Evolutionary conservation across 2,329 filamentous ascomycete species (phyloP).

Genomic region (Aspergillus transmontanensis): DNA sequence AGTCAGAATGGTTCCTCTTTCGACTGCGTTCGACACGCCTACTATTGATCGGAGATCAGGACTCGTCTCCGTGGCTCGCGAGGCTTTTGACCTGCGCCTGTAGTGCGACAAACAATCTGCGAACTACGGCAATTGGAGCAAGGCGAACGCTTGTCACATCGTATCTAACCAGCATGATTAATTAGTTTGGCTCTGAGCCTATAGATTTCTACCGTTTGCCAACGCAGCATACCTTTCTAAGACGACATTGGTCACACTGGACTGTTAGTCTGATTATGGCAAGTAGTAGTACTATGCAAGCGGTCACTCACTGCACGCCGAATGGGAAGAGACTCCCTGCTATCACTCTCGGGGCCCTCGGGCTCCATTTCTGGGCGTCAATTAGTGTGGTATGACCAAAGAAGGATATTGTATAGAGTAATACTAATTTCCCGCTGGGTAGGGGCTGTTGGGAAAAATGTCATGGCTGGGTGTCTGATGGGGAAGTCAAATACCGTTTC

Average conservation of each 20-base stretch:
- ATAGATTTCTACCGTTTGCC: neutral
- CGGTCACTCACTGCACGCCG: constrained; percentile 35
- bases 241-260: constrained; percentile 40
- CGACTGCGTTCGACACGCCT: constrained; percentile 15
- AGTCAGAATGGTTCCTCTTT: neutral
- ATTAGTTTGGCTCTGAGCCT: neutral
- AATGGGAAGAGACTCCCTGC: constrained; percentile 19
- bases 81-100: constrained; percentile 37
- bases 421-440: neutral
- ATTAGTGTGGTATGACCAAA: neutral
- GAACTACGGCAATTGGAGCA: constrained; percentile 46
- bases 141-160: constrained; percentile 45
- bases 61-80: constrained; percentile 43
- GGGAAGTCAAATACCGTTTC: constrained; percentile 1
- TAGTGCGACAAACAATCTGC: constrained; percentile 40
- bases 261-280: constrained; percentile 8
- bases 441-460: neutral
- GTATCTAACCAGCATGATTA: constrained; percentile 32
- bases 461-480: neutral
- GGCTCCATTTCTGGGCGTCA: constrained; percentile 29
- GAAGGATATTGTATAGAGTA: neutral
- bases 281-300: neutral
- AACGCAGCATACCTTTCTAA: constrained; percentile 31
- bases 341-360: constrained; percentile 32
- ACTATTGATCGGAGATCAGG: constrained; percentile 47